Conservation (phyloP, 306 rosid species). For the Cicer pinnatifidum region DNA sequence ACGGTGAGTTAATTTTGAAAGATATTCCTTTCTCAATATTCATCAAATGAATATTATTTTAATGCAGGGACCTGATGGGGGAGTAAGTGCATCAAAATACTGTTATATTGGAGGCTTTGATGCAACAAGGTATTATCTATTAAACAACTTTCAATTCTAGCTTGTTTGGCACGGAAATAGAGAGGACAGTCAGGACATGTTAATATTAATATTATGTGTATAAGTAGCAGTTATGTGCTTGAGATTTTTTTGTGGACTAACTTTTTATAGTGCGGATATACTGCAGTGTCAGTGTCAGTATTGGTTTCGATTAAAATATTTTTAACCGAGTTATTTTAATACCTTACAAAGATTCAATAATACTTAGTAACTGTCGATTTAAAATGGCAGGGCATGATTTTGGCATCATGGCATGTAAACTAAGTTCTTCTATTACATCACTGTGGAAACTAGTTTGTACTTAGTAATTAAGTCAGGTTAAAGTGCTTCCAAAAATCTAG, state of each 20-base stretch:
- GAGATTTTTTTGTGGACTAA: constrained; percentile 3
- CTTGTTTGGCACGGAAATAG: neutral
- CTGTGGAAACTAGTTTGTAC: neutral
- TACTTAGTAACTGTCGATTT: constrained; percentile 10
- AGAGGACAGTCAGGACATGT: neutral
- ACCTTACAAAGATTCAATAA: neutral
- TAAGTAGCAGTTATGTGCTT: neutral
- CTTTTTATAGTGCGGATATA: constrained; percentile 7
- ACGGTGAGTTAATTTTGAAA: constrained; percentile 3
- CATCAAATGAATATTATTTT: constrained; percentile 41
- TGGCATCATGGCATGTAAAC: constrained; percentile 12
- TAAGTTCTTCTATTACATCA: neutral
- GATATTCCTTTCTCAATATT: neutral
- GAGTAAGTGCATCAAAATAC: constrained; percentile 86
- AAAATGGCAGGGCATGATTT: constrained; percentile 10
- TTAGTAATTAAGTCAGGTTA: neutral
- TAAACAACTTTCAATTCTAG: constrained; percentile 21
- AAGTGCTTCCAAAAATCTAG: neutral
- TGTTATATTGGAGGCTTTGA: constrained; percentile 93
- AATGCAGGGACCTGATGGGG: constrained; percentile 96
- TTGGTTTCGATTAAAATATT: constrained; percentile 17
- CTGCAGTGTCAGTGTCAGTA: neutral
- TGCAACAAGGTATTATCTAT: constrained; percentile 79
- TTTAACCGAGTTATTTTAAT: neutral
- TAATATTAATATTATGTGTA: neutral